Conservation (phyloP, 83 land plant species). For the Diphasiastrum complanatum region DNA sequence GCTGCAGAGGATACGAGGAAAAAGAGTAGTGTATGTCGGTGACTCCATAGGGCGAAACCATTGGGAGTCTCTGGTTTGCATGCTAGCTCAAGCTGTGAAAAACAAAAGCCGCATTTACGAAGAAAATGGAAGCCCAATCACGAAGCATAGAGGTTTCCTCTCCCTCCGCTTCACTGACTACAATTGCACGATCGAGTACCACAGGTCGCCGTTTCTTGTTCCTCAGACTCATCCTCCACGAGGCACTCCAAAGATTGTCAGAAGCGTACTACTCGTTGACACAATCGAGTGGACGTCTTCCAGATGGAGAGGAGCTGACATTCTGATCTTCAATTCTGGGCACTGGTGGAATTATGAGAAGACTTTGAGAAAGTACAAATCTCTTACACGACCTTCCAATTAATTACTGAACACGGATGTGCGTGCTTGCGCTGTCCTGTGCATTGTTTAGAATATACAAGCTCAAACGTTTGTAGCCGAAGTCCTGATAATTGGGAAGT, state of each 20-base stretch:
- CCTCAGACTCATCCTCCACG: constrained; percentile 37
- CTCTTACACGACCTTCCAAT: background rate
- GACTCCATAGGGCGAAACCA: constrained; percentile 85
- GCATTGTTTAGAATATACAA: no score
- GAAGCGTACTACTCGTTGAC: constrained; percentile 43
- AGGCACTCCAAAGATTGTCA: constrained; percentile 30
- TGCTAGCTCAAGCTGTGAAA: constrained; percentile 48
- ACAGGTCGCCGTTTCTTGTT: constrained; percentile 57
- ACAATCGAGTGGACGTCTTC: constrained; percentile 37
- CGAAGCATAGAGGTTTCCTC: constrained; percentile 72
- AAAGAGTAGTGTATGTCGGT: constrained; percentile 56
- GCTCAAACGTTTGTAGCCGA: background rate
- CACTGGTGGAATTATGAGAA: constrained; percentile 88
- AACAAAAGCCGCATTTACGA: constrained; percentile 52
- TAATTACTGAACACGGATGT: no score
- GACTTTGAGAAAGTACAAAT: constrained; percentile 40
- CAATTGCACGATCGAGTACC: constrained; percentile 69
- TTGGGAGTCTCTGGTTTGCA: constrained; percentile 89
- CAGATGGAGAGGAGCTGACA: constrained; percentile 52
- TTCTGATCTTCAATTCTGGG: constrained; percentile 64
- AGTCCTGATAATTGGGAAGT: background rate
- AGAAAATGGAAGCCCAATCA: constrained; percentile 53
- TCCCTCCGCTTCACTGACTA: constrained; percentile 45
- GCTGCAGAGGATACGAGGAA: constrained; percentile 47
- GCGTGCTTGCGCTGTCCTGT: no score